Evolutionary conservation across 257 asterid species (phyloP), one percentile per base, ranked within the genome.

Genomic region (Ilex asprella): DNA sequence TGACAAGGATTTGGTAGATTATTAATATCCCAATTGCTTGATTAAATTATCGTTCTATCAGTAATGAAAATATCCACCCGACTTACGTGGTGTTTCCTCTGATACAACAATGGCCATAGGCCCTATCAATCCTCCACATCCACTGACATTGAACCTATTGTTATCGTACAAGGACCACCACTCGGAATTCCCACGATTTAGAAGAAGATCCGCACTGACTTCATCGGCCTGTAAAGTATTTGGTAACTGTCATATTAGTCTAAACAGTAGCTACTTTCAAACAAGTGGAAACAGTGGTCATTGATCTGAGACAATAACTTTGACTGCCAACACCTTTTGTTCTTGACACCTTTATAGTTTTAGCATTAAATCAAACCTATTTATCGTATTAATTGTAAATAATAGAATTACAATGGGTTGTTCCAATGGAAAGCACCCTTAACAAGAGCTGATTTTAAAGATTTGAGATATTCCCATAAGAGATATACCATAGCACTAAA

Each of bases 61-160:
- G 46, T 12, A 39, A 30, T 60, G 30, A 50, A 63, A 5, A 55
- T 29, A 43, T 51, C 29, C 43, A 14, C 58, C 61, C 58, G 62
- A 75, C 99, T 89, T 76, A 93, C 97, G 99, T 5, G 97, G 99
- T 39, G 97, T 93, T 84, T 93, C 99, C 81, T 93, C 99, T 12
- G 99, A 89, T 65, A 93, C 97, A 61, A 93, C 71, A 59, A 93
- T 75, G 63, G 97, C 99, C 97, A 85, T 85, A 14, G 99, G 99
- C 61, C 99, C 99, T 2, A 79, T 74, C 65, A 87, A 69, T 55
- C 86, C 91, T 70, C 79, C 76, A 67, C 99, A 93, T 63, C 76
- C 86, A 56, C 75, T 75, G 31, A 67, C 75, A 66, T 82, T 79
- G 61, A 63, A 68, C 8, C 83, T 53, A 68, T 64, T 82, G 65